These are phyloP conservation scores for Austropuccinia psidii DNA, from an alignment of 1,284 basidiomycete species.

Conservation along the genomic window DNA sequence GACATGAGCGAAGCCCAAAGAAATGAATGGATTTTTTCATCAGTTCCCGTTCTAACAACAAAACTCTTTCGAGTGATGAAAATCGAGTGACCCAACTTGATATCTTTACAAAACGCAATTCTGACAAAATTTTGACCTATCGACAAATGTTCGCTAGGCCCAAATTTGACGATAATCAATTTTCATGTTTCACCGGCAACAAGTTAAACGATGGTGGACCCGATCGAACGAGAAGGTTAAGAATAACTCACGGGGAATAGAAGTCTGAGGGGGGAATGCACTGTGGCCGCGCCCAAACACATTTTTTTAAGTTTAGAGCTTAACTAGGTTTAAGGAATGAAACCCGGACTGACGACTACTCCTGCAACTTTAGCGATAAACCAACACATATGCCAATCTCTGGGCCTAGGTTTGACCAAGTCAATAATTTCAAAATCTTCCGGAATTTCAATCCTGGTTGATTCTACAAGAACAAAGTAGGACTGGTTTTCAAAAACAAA, in stretches of 20 bases:
- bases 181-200: not conserved
- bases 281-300: not conserved
- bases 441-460: constrained; percentile 7
- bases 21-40: not conserved
- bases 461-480: constrained; percentile 17
- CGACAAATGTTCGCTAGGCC: constrained; percentile 35
- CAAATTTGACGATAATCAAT: not conserved
- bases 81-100: constrained; percentile 49
- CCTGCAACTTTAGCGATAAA: constrained; percentile 30
- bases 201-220: too few species aligned
- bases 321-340: not conserved
- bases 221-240: not conserved
- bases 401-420: constrained; percentile 7
- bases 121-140: constrained; percentile 46
- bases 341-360: constrained; percentile 7
- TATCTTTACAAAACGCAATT: constrained; percentile 43
- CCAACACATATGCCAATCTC: constrained; percentile 35
- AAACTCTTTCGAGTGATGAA: constrained; percentile 48
- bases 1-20: not conserved
- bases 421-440: constrained; percentile 13
- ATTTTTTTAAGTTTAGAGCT: not conserved
- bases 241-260: constrained; percentile 16
- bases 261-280: constrained; percentile 27
- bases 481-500: not conserved
- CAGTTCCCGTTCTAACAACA: too few species aligned